Base-by-base conservation (phyloP, 106 monocot genomes). In the Alisma plantagoaquatica region DNA sequence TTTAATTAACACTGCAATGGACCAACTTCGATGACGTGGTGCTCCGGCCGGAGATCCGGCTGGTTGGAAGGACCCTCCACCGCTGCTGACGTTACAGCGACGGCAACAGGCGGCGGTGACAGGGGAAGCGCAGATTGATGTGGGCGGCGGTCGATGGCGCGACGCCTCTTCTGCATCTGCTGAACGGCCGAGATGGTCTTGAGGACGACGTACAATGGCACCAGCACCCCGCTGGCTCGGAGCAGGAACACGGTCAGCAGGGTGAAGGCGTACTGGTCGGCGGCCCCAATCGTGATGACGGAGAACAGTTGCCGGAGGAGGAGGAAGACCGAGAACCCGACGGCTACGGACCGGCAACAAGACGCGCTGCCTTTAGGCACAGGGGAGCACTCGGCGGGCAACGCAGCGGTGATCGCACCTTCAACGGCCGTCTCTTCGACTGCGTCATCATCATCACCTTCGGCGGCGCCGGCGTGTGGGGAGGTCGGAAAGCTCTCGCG, bases 131-230 rank as follows among this genome's bases (percentile, higher is more conserved):
- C n/a, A n/a, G n/a, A n/a, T n/a, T n/a, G n/a, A n/a, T n/a, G n/a
- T n/a, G n/a, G n/a, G n/a, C n/a, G n/a, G n/a, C n/a, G n/a, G n/a
- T n/a, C n/a, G n/a, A n/a, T n/a, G n/a, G n/a, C n/a, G n/a, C n/a
- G n/a, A n/a, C n/a, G 56, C 23, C 21, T 31, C 23, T 43, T 22
- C 41, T 43, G 57, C 10, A 41, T 22, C 23, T 25, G 23, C 57
- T 43, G 57, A n/a, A 57, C 27, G 21, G 20, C 33, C 19, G 19
- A 24, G 42, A 57, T 41, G 21, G 41, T 23, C 26, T 43, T 38
- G 26, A 57, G 41, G 15, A 57, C 27, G n/a, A 57, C 57, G 57
- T 41, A 57, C 26, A 57, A 32, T 15, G 57, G 57, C 41, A 57
- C 7, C 4, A 57, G 57, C 12, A 57, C 43, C 12, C 57, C 57